Percentiles rank a stretch among this genome's conserved stretches.
These are phyloP conservation scores for Emmonsiellopsis sp. DNA, from an alignment of 2,329 filamentous ascomycete species.

Conservation along the genomic window DNA sequence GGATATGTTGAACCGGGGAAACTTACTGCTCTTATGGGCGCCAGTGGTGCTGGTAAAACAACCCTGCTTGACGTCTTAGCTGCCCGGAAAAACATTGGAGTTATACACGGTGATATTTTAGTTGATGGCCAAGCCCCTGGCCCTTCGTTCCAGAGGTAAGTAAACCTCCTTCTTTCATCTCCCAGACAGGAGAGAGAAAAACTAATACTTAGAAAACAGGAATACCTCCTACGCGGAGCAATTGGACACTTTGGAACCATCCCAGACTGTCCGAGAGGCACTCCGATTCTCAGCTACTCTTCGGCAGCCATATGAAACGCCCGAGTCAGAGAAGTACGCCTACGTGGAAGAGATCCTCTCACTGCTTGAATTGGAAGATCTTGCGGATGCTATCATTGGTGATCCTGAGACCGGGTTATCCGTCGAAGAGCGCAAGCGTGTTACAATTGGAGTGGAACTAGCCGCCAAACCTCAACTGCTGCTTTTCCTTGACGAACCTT, in stretches of 20 bases:
- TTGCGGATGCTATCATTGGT: constrained; percentile 83
- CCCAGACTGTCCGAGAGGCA: constrained; percentile 79
- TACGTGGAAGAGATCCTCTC: constrained; percentile 89
- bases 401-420: constrained; percentile 67
- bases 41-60: constrained; percentile 85
- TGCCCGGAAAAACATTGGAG: constrained; percentile 77
- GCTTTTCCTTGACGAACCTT: constrained; percentile 89
- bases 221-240: constrained; percentile 73
- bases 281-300: constrained; percentile 77
- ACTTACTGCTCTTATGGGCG: constrained; percentile 83
- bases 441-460: constrained; percentile 93
- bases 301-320: constrained; percentile 67
- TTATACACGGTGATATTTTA: constrained; percentile 76
- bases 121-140: constrained; percentile 66
- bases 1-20: constrained; percentile 93
- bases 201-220: constrained; percentile 21
- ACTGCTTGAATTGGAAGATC: constrained; percentile 80
- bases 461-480: constrained; percentile 83
- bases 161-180: too few species aligned
- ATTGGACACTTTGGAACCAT: constrained; percentile 70
- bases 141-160: constrained; percentile 55
- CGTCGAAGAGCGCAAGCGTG: constrained; percentile 59
- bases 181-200: too few species aligned
- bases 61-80: constrained; percentile 81
- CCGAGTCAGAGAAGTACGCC: constrained; percentile 65